A percentile compares a stretch with the other conserved stretches of the same genome.
Conservation (phyloP, 1,284 basidiomycete species). For the Fomitopsis pinicola region DNA sequence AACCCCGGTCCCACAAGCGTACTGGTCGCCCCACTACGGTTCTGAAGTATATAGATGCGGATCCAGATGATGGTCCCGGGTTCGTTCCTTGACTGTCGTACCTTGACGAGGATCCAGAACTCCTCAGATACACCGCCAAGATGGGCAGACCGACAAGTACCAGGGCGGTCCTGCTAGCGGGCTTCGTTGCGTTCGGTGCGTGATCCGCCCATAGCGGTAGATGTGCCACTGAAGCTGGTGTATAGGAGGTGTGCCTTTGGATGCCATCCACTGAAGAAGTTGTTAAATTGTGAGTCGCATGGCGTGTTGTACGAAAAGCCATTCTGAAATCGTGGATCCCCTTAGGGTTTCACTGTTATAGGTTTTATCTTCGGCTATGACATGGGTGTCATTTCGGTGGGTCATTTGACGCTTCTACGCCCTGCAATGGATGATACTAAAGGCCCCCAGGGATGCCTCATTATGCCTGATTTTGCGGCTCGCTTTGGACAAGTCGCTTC, state of each 20-base stretch:
- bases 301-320: not conserved
- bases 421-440: not conserved
- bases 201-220: not conserved
- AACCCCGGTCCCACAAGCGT: not conserved
- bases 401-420: not conserved
- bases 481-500: constrained; percentile 57
- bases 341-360: constrained; percentile 14
- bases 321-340: not conserved
- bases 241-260: not conserved
- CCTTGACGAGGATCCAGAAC: not conserved
- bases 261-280: not conserved
- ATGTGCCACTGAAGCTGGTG: not conserved
- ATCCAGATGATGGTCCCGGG: not conserved
- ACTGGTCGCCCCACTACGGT: not conserved
- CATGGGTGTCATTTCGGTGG: constrained; percentile 62
- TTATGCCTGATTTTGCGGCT: constrained; percentile 73
- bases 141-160: constrained; percentile 1
- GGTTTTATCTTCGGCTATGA: constrained; percentile 67
- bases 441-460: constrained; percentile 60
- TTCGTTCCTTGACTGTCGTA: not conserved
- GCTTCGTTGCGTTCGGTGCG: constrained; percentile 2
- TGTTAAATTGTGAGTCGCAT: not conserved
- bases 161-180: constrained; percentile 1
- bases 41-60: not conserved
- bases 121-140: not conserved